Evolutionary conservation across 352 stramenopile genomes (phyloP).

Genomic region (Phytopythium vexans): DNA sequence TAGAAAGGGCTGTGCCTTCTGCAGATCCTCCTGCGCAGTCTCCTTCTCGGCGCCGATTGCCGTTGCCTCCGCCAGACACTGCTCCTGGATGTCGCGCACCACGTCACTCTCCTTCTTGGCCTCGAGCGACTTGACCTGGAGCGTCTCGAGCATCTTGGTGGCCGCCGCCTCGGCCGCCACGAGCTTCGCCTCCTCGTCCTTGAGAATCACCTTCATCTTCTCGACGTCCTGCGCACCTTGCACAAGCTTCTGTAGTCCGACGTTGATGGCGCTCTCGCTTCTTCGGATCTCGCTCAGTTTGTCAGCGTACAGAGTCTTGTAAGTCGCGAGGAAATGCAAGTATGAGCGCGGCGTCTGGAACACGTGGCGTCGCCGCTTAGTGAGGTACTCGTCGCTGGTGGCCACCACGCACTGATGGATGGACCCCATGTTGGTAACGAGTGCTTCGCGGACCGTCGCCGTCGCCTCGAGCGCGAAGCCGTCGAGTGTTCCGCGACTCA

Average conservation of each 20-base stretch:
- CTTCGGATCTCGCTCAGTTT: slow-evolving; percentile 77
- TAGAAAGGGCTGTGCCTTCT: slow-evolving; percentile 88
- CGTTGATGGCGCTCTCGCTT: slow-evolving; percentile 80
- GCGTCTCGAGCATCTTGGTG: slow-evolving; percentile 79
- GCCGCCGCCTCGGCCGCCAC: slow-evolving; percentile 73
- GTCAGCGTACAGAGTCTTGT: slow-evolving; percentile 69
- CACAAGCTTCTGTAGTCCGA: slow-evolving; percentile 87
- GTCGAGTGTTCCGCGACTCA: slow-evolving; percentile 76
- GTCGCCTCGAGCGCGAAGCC: slow-evolving; percentile 61
- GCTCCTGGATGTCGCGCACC: slow-evolving; percentile 85
- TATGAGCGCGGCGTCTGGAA: slow-evolving; percentile 90
- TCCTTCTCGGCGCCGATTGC: slow-evolving; percentile 84
- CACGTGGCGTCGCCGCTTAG: slow-evolving; percentile 74
- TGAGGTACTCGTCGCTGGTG: slow-evolving; percentile 66
- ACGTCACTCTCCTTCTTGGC: slow-evolving; percentile 91
- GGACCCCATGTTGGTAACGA: slow-evolving; percentile 68
- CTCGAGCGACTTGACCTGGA: slow-evolving; percentile 76
- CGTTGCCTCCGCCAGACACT: slow-evolving; percentile 75
- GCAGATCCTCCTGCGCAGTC: slow-evolving; percentile 85
- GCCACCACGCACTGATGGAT: slow-evolving; percentile 78
- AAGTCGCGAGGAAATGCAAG: slow-evolving; percentile 81
- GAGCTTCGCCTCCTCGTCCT: slow-evolving; percentile 88
- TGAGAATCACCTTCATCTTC: slow-evolving; percentile 87
- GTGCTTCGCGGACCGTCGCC: slow-evolving; percentile 50
- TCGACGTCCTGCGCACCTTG: slow-evolving; percentile 87